Evolutionary conservation across 768 basidiomycete species (phyloP), one percentile per base, ranked within the genome.

Genomic region (Boletus sp.): DNA sequence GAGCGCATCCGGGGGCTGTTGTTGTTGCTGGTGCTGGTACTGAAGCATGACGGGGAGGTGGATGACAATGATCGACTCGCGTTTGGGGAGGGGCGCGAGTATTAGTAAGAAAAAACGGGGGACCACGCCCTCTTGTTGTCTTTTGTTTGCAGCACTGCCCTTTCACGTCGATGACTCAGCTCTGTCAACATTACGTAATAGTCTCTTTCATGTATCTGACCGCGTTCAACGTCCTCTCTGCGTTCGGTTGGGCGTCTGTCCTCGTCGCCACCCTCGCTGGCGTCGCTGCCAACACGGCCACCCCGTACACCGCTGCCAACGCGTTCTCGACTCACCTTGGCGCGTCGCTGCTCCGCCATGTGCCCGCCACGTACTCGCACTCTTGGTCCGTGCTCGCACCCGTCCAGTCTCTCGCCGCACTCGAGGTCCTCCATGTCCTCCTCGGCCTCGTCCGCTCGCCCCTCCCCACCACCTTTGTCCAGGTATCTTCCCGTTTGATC

Each of bases 401-500:
- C 59, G 90, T 96, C 7, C 96, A 99, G 76, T 92, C 82, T 28
- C 82, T 84, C 50, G 96, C 96, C 2, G 65, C 84, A 1, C 75
- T 99, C 49, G 96, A 99, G 71, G 82, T 97, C 24, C 61, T 89
- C 3, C 97, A 99, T 69, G 84, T 86, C 37, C 71, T 87, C 7
- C 64, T 92, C 7, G 86, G 94, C 0, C 84, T 86, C 78, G 96
- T 98, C 45, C 77, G 87, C 49, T 89, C 86, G 54, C 87, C 90
- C 8, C 67, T 92, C 12, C 77, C 74, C 14, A 94, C 92, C 0
- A 94, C 93, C 0, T 67, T 76, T 6, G 82, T 86, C 62, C 94
- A 97, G 71, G 92, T 96, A 39, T 80, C 84, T 0, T 90, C 88
- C 60, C 77, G 94, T 40, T 77, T 98, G 4, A 86, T 87, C 72